Percentiles rank a stretch among this genome's conserved stretches.
Evolutionary conservation across 1,284 basidiomycete genomes (phyloP).

Genomic region (Marasmius oreades): DNA sequence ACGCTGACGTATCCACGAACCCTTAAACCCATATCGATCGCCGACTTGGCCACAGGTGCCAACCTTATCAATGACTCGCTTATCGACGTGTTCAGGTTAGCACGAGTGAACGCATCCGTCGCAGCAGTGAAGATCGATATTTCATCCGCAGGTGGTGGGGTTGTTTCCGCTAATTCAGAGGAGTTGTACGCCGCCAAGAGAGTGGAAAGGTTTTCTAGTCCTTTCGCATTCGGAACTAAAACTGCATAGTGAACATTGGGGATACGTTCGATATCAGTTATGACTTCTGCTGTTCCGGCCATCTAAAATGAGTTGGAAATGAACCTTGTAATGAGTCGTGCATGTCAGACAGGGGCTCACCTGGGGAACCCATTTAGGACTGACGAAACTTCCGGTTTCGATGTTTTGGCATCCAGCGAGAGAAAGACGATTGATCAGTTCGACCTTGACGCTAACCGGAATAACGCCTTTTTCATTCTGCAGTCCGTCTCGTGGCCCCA

Average conservation of each 20-base stretch:
- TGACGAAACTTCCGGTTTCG: slow-evolving; percentile 91
- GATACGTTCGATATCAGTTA: slow-evolving; percentile 51
- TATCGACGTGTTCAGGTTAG: slow-evolving; percentile 82
- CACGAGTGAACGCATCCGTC: slow-evolving; percentile 81
- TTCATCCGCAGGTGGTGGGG: slow-evolving; percentile 66
- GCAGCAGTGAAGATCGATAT: slow-evolving; percentile 90
- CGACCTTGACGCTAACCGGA: slow-evolving; percentile 73
- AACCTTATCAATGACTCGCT: slow-evolving; percentile 71
- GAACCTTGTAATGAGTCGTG: not conserved
- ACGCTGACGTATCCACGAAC: slow-evolving; percentile 89
- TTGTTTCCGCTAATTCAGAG: slow-evolving; percentile 17
- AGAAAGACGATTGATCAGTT: slow-evolving; percentile 77
- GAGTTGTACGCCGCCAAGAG: slow-evolving; percentile 40
- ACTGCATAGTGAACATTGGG: slow-evolving; percentile 73
- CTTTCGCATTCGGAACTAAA: slow-evolving; percentile 83
- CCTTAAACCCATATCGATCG: slow-evolving; percentile 58
- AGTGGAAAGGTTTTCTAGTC: slow-evolving; percentile 64
- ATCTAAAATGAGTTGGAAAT: slow-evolving; percentile 48
- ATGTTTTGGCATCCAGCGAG: slow-evolving; percentile 71
- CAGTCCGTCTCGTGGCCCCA: slow-evolving; percentile 89
- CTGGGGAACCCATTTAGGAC: slow-evolving; percentile 92
- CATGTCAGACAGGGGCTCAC: slow-evolving; percentile 36
- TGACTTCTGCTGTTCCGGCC: slow-evolving; percentile 79
- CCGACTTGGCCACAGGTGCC: slow-evolving; percentile 59
- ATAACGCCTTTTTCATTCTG: slow-evolving; percentile 87